Evolutionary conservation across 2,329 filamentous ascomycete genomes (phyloP).

Genomic region (Aureobasidium melanogenum): DNA sequence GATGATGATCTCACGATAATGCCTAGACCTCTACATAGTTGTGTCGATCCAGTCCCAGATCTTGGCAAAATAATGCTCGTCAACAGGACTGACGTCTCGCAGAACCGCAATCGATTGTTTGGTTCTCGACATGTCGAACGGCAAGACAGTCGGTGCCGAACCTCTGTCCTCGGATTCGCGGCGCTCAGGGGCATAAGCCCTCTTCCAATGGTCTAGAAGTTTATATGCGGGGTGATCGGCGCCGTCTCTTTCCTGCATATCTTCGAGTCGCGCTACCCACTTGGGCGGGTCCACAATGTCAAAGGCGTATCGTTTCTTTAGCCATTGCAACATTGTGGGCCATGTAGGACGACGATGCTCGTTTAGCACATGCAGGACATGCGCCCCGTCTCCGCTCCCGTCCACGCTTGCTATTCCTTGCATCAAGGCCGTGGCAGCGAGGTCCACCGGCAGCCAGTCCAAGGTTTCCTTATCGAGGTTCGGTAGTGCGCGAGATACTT

Average conservation of each 20-base stretch:
- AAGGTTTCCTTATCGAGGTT: slow-evolving; percentile 29
- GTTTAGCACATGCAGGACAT: slow-evolving; percentile 44
- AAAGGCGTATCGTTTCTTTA: slow-evolving; percentile 30
- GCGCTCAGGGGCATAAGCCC: slow-evolving; percentile 26
- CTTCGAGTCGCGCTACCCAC: slow-evolving; percentile 34
- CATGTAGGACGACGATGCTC: slow-evolving; percentile 35
- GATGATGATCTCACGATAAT: not conserved
- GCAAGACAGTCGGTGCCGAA: slow-evolving; percentile 5
- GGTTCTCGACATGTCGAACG: slow-evolving; percentile 30
- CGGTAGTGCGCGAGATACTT: slow-evolving; percentile 32
- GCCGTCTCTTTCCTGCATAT: slow-evolving; percentile 7
- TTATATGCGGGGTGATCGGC: slow-evolving; percentile 37
- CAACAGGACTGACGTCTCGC: slow-evolving; percentile 29
- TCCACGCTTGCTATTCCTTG: slow-evolving; percentile 26
- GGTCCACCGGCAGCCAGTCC: slow-evolving; percentile 40
- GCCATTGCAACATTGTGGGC: slow-evolving; percentile 39
- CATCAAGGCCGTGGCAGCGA: slow-evolving; percentile 35
- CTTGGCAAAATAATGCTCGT: slow-evolving; percentile 35
- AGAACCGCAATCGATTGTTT: slow-evolving; percentile 28
- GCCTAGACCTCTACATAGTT: slow-evolving; percentile 17
- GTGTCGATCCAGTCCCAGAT: slow-evolving; percentile 34
- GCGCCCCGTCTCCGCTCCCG: slow-evolving; percentile 10
- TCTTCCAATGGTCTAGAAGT: slow-evolving; percentile 43
- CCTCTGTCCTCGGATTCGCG: slow-evolving; percentile 4
- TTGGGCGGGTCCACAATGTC: slow-evolving; percentile 32